These are phyloP conservation scores for Aspergillus quadrilineatus DNA, from an alignment of 2,329 filamentous ascomycete genomes.

Conservation along the genomic window DNA sequence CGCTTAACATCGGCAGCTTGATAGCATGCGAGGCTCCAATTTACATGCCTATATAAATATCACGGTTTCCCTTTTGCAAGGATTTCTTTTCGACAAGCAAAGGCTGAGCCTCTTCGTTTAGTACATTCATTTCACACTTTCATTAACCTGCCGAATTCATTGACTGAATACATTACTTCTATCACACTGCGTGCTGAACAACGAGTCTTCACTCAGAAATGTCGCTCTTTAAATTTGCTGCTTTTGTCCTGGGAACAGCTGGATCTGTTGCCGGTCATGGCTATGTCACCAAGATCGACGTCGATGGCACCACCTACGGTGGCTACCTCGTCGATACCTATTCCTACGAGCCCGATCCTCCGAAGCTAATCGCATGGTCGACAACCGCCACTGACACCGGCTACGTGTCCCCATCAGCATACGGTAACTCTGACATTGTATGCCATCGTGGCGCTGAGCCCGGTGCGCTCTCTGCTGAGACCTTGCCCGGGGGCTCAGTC, in stretches of 20 bases:
- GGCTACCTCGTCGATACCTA: conserved; percentile 41
- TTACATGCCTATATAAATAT: too few relatives aligned
- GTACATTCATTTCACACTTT: too few relatives aligned
- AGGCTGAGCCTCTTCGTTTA: too few relatives aligned
- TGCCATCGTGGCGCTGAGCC: conserved; percentile 59
- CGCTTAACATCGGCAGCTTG: too few relatives aligned
- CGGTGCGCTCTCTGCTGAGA: conserved; percentile 49
- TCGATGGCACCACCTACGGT: conserved; percentile 34
- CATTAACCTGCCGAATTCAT: too few relatives aligned
- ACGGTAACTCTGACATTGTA: conserved; percentile 50
- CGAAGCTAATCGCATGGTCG: conserved; percentile 54
- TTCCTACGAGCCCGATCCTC: conserved; percentile 32
- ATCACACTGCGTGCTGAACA: not conserved
- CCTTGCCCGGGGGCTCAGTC: conserved; percentile 57
- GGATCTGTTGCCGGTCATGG: conserved; percentile 32
- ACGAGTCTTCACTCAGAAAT: not conserved
- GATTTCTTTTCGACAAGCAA: too few relatives aligned
- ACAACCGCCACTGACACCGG: conserved; percentile 52
- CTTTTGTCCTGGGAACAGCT: conserved; percentile 24
- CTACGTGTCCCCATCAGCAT: conserved; percentile 49
- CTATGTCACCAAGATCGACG: conserved; percentile 38
- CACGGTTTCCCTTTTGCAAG: too few relatives aligned
- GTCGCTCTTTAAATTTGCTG: not conserved
- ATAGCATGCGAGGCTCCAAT: too few relatives aligned
- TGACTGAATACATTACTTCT: too few relatives aligned